A percentile compares a stretch with the other conserved stretches of the same genome.
Conservation (phyloP, 768 basidiomycete genomes). For the Tremella yokohamensis region DNA sequence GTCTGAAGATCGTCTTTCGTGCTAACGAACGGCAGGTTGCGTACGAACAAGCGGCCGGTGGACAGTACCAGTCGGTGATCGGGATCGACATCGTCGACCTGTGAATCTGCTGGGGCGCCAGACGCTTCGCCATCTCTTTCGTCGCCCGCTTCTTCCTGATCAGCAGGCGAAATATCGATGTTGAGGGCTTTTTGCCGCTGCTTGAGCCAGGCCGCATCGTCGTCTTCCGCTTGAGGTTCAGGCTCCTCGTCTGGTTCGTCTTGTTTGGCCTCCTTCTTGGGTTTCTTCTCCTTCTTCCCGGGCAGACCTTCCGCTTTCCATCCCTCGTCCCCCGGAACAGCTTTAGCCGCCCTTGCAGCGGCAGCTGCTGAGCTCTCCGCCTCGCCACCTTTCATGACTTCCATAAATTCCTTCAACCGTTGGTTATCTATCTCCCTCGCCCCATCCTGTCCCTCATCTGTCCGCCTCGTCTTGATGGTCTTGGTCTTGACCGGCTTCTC, state of each 20-base stretch:
- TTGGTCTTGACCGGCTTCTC: conserved; percentile 9
- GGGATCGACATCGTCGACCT: conserved; percentile 10
- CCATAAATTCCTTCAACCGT: conserved; percentile 64
- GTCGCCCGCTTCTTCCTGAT: conserved; percentile 22
- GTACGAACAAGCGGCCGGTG: conserved; percentile 79
- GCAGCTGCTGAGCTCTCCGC: conserved; percentile 52
- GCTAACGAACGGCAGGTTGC: conserved; percentile 88
- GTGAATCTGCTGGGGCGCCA: not conserved
- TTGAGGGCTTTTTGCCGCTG: conserved; percentile 32
- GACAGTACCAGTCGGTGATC: conserved; percentile 60
- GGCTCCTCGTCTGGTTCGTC: conserved; percentile 9
- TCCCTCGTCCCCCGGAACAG: conserved; percentile 32
- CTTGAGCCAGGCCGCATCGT: conserved; percentile 52
- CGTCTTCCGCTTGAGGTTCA: conserved; percentile 35
- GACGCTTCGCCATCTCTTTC: not conserved
- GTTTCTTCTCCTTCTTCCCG: conserved; percentile 19
- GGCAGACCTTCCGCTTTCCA: conserved; percentile 31
- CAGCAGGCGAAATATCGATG: not conserved
- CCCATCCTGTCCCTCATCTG: not conserved
- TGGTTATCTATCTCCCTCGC: no score
- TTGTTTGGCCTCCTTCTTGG: conserved; percentile 24
- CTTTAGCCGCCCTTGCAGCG: conserved; percentile 46
- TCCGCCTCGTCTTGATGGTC: no score
- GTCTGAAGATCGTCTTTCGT: conserved; percentile 66
- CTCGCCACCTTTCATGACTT: conserved; percentile 62